phyloP scores from a whole-genome alignment of 1,284 basidiomycete genomes.

The Heterobasidion irregulare region DNA sequence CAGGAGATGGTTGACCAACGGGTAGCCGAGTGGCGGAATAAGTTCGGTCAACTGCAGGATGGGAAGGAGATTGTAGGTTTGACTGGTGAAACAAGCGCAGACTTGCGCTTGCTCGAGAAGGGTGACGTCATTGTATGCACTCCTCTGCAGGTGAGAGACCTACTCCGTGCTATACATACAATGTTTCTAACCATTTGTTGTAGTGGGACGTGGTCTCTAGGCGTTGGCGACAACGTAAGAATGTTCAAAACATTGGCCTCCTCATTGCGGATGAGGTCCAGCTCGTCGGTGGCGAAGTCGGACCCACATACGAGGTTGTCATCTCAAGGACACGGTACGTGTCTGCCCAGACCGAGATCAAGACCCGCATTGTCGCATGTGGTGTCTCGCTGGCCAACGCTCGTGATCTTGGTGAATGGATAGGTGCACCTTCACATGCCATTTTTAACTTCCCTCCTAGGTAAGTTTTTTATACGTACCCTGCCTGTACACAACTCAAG shows the following conservation, averaged over 20 bases:
- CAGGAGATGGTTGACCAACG: slow-evolving; percentile 94
- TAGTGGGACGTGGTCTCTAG: slow-evolving; percentile 97
- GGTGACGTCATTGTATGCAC: slow-evolving; percentile 92
- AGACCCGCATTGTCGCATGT: slow-evolving; percentile 90
- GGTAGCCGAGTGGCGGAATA: slow-evolving; percentile 82
- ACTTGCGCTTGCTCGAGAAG: slow-evolving; percentile 86
- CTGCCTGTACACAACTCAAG: neutral
- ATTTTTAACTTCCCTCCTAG: slow-evolving; percentile 98
- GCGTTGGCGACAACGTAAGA: slow-evolving; percentile 94
- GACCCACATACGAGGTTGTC: slow-evolving; percentile 94
- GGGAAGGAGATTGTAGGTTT: slow-evolving; percentile 91
- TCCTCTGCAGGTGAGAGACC: slow-evolving; percentile 58
- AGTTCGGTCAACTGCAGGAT: slow-evolving; percentile 77
- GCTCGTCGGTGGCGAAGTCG: slow-evolving; percentile 86
- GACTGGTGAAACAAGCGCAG: slow-evolving; percentile 92
- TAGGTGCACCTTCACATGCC: slow-evolving; percentile 86
- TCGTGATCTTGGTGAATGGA: slow-evolving; percentile 95
- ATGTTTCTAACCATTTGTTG: slow-evolving; percentile 10
- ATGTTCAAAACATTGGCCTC: slow-evolving; percentile 89
- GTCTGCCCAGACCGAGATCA: slow-evolving; percentile 87
- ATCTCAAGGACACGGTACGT: slow-evolving; percentile 94
- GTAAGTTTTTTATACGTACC: slow-evolving; percentile 24
- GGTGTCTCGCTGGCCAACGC: slow-evolving; percentile 96
- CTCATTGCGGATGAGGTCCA: slow-evolving; percentile 96
- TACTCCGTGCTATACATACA: neutral